Evolutionary conservation across 768 basidiomycete genomes (phyloP).

Genomic region (Boletellus emodensis): DNA sequence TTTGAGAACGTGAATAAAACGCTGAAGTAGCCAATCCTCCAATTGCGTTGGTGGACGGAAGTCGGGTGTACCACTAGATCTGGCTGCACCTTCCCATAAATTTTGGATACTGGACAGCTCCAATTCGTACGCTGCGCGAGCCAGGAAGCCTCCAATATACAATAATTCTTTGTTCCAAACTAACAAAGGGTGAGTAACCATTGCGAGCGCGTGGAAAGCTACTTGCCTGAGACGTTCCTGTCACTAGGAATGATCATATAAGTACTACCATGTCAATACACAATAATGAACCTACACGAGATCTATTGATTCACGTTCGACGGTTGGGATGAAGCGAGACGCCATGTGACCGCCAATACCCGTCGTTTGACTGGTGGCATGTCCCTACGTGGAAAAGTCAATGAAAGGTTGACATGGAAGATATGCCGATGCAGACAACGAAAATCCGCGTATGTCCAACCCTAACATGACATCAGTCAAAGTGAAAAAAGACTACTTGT

Average conservation of each 20-base stretch:
- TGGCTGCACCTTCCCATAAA: constrained; percentile 54
- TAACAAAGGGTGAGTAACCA: constrained; percentile 21
- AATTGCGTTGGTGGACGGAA: constrained; percentile 38
- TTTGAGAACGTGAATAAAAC: constrained; percentile 73
- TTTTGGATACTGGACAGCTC: constrained; percentile 61
- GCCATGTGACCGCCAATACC: constrained; percentile 70
- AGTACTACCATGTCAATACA: too few relatives aligned
- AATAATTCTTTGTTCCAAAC: constrained; percentile 92
- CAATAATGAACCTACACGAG: too few relatives aligned
- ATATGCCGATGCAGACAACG: constrained; percentile 51
- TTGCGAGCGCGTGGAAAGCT: not conserved
- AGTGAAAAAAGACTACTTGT: not conserved
- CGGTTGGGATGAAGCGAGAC: constrained; percentile 90
- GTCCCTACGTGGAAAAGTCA: constrained; percentile 51
- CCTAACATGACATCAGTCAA: constrained; percentile 33
- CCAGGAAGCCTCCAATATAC: constrained; percentile 76
- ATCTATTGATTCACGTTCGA: constrained; percentile 92
- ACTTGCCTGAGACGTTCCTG: constrained; percentile 69
- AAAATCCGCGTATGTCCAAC: constrained; percentile 74
- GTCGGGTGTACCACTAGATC: constrained; percentile 28
- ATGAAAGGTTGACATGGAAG: not conserved
- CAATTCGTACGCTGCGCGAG: constrained; percentile 79
- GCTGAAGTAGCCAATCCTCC: constrained; percentile 47
- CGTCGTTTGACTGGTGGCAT: constrained; percentile 89
- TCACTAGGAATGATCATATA: constrained; percentile 46